Percentiles rank a stretch among this genome's conserved stretches.
phyloP scores from a whole-genome alignment of 192 early-diverging fungal genomes.

The Physocladia obscura region DNA sequence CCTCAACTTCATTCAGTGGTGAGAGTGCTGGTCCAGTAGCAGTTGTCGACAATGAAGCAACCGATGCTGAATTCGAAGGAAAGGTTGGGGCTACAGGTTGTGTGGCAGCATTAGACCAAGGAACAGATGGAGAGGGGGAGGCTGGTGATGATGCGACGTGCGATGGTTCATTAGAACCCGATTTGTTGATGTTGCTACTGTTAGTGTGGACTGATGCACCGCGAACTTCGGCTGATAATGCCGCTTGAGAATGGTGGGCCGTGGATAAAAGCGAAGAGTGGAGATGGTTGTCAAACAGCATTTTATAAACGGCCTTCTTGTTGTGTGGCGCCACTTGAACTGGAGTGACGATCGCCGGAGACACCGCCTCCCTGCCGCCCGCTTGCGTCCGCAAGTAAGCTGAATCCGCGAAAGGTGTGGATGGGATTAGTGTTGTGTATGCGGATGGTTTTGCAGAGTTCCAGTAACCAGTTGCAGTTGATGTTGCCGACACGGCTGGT shows the following conservation, averaged over 20 bases:
- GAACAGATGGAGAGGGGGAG: background rate
- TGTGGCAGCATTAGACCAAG: background rate
- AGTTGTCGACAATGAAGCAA: background rate
- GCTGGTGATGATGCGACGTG: background rate
- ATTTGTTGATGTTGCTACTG: too few relatives aligned
- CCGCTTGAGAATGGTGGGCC: background rate
- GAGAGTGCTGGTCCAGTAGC: background rate
- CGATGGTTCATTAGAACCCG: background rate
- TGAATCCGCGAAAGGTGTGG: too few relatives aligned
- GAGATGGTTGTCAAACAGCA: constrained; percentile 14
- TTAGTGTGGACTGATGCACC: background rate
- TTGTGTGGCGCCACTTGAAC: too few relatives aligned
- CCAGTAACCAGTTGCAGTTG: too few relatives aligned
- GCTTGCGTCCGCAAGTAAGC: too few relatives aligned
- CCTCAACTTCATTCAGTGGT: constrained; percentile 16
- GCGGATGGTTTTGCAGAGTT: too few relatives aligned
- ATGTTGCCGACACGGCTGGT: too few relatives aligned
- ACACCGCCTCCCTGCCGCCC: too few relatives aligned
- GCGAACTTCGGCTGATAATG: too few relatives aligned
- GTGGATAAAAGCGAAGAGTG: background rate
- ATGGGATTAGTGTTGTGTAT: too few relatives aligned
- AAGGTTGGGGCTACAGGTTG: background rate
- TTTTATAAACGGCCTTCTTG: constrained; percentile 13
- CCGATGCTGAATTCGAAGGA: background rate
- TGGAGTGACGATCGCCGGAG: too few relatives aligned